Evolutionary conservation across 768 basidiomycete species (phyloP).

Genomic region (Rubroboletus satanas): DNA sequence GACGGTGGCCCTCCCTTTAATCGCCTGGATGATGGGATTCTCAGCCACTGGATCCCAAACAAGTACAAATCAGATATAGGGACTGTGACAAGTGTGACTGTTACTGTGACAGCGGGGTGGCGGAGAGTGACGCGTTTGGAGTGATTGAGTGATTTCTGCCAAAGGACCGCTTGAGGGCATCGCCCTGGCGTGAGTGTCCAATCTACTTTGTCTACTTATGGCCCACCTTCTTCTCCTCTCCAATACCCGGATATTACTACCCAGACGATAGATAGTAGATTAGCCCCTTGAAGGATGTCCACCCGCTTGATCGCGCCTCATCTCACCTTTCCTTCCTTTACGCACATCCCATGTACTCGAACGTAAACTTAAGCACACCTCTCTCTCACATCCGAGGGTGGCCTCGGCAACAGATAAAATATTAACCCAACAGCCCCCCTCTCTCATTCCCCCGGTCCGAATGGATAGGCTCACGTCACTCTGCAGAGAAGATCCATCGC

Average conservation of each 20-base stretch:
- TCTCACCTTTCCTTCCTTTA: neutral
- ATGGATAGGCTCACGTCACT: neutral
- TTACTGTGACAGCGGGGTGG: conserved; percentile 13
- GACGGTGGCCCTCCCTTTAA: conserved; percentile 21
- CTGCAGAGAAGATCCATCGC: conserved; percentile 13
- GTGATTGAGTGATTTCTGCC: conserved; percentile 31
- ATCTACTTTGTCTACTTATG: conserved; percentile 11
- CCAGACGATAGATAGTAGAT: neutral
- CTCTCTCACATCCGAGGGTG: neutral
- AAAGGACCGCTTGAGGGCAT: conserved; percentile 15
- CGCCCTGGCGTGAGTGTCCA: neutral
- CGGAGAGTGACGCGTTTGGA: conserved; percentile 4
- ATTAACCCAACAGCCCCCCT: neutral
- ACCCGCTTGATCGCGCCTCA: neutral
- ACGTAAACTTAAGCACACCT: neutral
- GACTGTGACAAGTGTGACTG: neutral
- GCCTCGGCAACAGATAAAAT: neutral
- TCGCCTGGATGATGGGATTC: conserved; percentile 18
- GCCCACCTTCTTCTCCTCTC: neutral
- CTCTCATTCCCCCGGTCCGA: neutral
- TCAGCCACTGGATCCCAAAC: conserved; percentile 26
- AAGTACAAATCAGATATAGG: conserved; percentile 12
- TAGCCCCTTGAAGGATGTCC: neutral
- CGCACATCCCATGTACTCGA: neutral
- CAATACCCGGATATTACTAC: neutral